phyloP scores from a whole-genome alignment of 2,329 filamentous ascomycete species.

The Penicillium hesseltinei region DNA sequence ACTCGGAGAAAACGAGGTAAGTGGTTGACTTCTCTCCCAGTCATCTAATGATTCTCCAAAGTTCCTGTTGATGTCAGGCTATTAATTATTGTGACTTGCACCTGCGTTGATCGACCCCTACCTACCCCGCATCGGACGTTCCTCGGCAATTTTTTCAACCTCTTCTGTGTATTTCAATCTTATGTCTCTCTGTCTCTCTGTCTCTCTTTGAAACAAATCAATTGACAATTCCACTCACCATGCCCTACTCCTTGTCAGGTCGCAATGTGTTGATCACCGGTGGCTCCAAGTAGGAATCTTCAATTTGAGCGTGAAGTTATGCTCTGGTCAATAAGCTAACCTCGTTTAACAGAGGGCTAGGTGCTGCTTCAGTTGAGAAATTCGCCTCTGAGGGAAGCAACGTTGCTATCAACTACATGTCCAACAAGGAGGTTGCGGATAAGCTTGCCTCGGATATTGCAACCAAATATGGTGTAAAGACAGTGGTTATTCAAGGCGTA shows the following conservation, averaged over 20 bases:
- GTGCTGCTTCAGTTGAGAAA: conserved; percentile 64
- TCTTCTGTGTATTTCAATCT: background rate
- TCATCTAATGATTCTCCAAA: background rate
- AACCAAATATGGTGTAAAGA: conserved; percentile 51
- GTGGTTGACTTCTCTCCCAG: background rate
- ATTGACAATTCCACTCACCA: conserved; percentile 29
- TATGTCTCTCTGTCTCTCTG: background rate
- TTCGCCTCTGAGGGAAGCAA: conserved; percentile 69
- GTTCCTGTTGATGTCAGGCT: too few relatives aligned
- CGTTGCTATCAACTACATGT: conserved; percentile 71
- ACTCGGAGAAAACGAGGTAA: background rate
- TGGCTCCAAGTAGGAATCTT: conserved; percentile 56
- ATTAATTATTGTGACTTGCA: too few relatives aligned
- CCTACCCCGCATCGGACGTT: background rate
- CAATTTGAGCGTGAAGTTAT: background rate
- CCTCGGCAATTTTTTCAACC: background rate
- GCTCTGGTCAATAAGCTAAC: conserved; percentile 3
- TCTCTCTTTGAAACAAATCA: background rate
- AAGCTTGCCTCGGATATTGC: conserved; percentile 57
- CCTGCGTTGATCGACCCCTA: background rate
- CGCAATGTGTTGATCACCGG: conserved; percentile 65
- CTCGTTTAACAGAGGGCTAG: conserved; percentile 60
- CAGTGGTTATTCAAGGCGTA: conserved; percentile 61
- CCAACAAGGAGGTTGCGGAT: conserved; percentile 59
- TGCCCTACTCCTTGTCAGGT: conserved; percentile 62